Percentiles rank a stretch among this genome's conserved stretches.
phyloP scores from a whole-genome alignment of 805 yeast species.

The Starmerella etchellsii region DNA sequence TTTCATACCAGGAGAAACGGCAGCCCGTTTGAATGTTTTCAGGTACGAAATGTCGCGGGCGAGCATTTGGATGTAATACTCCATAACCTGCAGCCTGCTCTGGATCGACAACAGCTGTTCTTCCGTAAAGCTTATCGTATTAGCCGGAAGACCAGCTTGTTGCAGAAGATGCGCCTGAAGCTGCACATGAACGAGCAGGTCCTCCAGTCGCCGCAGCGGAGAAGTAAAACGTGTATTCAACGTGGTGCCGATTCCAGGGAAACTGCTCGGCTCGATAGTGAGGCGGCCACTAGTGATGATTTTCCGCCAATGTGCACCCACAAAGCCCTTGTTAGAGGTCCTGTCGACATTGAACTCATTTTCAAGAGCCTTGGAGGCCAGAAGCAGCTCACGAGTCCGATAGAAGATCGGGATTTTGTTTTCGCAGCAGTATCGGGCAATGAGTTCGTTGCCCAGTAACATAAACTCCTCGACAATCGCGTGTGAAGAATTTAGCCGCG shows the following conservation, averaged over 20 bases:
- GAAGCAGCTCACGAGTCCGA: slow-evolving; percentile 22
- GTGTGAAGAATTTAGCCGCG: not conserved
- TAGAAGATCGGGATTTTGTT: slow-evolving; percentile 23
- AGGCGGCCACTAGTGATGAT: slow-evolving; percentile 43
- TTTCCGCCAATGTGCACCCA: slow-evolving; percentile 32
- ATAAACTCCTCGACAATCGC: slow-evolving; percentile 68
- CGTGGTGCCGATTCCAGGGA: slow-evolving; percentile 50
- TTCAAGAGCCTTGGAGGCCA: slow-evolving; percentile 4
- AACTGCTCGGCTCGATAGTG: slow-evolving; percentile 36
- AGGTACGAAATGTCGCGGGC: not conserved
- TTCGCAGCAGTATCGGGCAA: slow-evolving; percentile 21
- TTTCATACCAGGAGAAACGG: not conserved
- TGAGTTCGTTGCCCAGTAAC: slow-evolving; percentile 58
- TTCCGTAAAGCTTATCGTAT: not conserved
- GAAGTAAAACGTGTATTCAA: slow-evolving; percentile 70
- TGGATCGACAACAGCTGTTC: not conserved
- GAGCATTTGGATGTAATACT: not conserved
- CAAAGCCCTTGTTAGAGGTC: slow-evolving; percentile 1
- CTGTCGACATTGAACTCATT: slow-evolving; percentile 1
- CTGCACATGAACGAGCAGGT: slow-evolving; percentile 70
- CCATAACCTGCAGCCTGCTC: not conserved
- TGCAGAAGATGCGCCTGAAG: slow-evolving; percentile 34
- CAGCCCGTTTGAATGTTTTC: not conserved
- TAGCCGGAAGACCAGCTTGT: not conserved
- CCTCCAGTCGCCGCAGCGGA: slow-evolving; percentile 75